A percentile compares a stretch with the other conserved stretches of the same genome.
Evolutionary conservation across 345 rosid genomes (phyloP).

Genomic region (Eucalyptus decipiens): DNA sequence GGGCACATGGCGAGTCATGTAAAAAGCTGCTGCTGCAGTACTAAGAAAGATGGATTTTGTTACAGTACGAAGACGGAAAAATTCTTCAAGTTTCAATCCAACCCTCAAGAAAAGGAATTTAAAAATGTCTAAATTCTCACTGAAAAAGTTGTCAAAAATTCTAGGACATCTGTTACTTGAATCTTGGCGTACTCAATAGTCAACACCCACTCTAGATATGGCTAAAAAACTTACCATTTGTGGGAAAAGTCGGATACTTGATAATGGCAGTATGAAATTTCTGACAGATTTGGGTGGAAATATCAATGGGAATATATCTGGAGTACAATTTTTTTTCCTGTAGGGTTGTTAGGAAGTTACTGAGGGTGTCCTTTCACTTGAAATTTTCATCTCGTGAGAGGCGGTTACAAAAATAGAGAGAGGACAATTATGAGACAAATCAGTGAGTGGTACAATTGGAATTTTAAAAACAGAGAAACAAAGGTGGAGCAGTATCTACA

Average conservation of each 20-base stretch:
- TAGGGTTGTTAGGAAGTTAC: constrained; percentile 11
- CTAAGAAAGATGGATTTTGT: neutral
- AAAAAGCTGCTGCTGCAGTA: neutral
- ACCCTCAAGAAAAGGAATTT: neutral
- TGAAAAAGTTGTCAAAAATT: neutral
- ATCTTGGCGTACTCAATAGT: neutral
- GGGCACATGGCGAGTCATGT: neutral
- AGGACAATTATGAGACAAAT: neutral
- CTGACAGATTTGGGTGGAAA: neutral
- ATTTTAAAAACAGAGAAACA: neutral
- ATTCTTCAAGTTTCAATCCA: neutral
- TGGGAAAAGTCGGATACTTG: neutral
- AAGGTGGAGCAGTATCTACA: neutral
- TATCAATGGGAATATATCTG: neutral
- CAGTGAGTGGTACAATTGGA: neutral
- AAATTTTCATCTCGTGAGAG: neutral
- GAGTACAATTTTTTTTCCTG: neutral
- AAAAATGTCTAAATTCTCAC: neutral
- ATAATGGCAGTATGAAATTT: neutral
- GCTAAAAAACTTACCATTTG: neutral
- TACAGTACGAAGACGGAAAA: neutral
- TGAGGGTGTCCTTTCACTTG: neutral
- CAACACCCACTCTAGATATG: neutral
- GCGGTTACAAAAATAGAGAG: neutral
- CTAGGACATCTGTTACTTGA: neutral